These are phyloP conservation scores for Saturnispora quitensis DNA, from an alignment of 805 yeast genomes.

Conservation along the genomic window DNA sequence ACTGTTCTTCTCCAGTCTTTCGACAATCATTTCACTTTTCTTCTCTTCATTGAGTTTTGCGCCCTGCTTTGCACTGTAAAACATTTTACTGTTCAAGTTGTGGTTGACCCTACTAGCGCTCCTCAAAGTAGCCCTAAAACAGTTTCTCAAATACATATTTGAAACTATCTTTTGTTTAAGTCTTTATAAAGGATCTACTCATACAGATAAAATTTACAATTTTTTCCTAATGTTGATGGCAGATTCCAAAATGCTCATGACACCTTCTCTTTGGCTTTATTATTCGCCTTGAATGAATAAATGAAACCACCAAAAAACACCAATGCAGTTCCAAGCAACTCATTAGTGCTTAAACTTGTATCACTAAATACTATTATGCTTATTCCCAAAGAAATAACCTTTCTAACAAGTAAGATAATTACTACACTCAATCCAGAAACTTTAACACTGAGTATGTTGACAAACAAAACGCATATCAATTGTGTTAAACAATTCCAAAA, in stretches of 20 bases:
- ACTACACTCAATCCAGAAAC: constrained; percentile 57
- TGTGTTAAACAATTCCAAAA: constrained; percentile 45
- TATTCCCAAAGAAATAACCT: constrained; percentile 48
- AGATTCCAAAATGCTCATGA: not conserved
- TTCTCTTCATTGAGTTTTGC: not conserved
- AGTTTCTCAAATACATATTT: not conserved
- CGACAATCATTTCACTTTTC: not conserved
- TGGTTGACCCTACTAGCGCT: not conserved
- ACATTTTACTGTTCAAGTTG: not conserved
- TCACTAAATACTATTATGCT: constrained; percentile 48
- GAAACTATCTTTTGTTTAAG: not conserved
- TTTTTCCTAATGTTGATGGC: not conserved
- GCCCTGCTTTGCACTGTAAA: not conserved
- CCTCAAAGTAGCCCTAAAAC: not conserved
- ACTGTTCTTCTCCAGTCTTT: not conserved
- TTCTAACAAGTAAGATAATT: constrained; percentile 50
- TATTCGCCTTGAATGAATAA: not conserved
- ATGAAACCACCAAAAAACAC: not conserved
- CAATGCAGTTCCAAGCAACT: constrained; percentile 37
- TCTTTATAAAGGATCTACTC: too few species aligned
- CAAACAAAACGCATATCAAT: constrained; percentile 58
- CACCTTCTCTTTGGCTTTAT: not conserved
- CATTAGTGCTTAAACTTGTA: constrained; percentile 26
- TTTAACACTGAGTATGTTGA: constrained; percentile 47
- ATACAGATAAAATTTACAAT: too few species aligned